These are phyloP conservation scores for Lipomyces orientalis DNA, from an alignment of 805 yeast species.

Conservation along the genomic window DNA sequence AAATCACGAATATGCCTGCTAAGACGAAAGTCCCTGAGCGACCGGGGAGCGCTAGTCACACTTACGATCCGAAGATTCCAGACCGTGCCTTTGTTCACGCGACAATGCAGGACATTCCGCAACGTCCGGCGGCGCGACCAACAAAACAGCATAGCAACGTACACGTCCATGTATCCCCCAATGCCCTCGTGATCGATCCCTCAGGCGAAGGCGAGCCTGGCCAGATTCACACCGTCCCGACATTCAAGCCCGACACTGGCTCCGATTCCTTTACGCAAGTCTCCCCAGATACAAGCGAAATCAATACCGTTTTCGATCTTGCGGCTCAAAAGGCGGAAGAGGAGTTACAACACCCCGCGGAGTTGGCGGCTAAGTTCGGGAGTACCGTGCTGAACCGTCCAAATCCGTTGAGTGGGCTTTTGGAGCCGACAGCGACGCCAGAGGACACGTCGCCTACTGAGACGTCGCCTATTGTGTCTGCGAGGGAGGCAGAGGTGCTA, in stretches of 20 bases:
- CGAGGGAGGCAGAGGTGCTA: not conserved
- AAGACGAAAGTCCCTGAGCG: conserved; percentile 9
- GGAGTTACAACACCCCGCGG: not conserved
- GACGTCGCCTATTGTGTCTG: not conserved
- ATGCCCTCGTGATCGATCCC: conserved; percentile 21
- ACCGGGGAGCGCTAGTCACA: conserved; percentile 4
- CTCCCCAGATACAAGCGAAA: not conserved
- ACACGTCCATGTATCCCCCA: conserved; percentile 27
- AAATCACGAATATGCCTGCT: not conserved
- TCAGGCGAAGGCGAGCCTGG: not conserved
- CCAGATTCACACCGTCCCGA: conserved; percentile 15
- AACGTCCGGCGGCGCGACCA: conserved; percentile 18
- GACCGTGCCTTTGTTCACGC: not conserved
- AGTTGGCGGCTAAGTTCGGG: not conserved
- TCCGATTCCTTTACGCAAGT: not conserved
- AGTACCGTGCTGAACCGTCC: not conserved
- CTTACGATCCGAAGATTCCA: not conserved
- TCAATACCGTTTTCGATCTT: not conserved
- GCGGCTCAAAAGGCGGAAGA: conserved; percentile 6
- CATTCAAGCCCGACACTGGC: conserved; percentile 6
- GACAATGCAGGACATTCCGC: conserved; percentile 7
- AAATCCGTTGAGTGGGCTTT: not conserved
- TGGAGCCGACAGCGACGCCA: conserved; percentile 7
- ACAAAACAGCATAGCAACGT: conserved; percentile 8
- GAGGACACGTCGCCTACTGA: not conserved